Base-by-base conservation (phyloP, 192 early-diverging fungal species). In the Gonapodya sp. region DNA sequence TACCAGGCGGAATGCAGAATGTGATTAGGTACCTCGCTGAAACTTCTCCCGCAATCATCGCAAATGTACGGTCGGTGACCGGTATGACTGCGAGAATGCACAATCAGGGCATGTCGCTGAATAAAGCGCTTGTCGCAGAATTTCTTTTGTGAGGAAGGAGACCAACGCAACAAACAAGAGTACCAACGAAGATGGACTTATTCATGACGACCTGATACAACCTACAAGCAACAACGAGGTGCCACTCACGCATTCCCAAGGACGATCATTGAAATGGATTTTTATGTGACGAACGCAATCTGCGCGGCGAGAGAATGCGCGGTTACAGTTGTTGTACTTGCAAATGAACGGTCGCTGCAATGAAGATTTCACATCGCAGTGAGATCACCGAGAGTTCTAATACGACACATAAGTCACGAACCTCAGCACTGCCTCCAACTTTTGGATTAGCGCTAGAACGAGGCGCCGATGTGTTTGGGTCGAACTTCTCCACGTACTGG, bases 111-210 rank as follows among this genome's bases (percentile, higher is more conserved):
- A 2, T 93, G 94, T 73, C 92, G 87, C 89, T 95, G 94, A 84
- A 95, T 94, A 79, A 95, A 95, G 73, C 92, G 88, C 87, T 95
- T 95, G 78, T 88, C 91, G 83, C 94, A 95, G 64, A 32, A 64
- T 64, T 64, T 64, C 46, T 64, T 16, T 16, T 64, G n/a, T 64
- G 24, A 8, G 46, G 24, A 8, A 64, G 8, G 8, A 64, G 24
- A 64, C 24, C 8, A 64, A 24, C 8, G 8, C 46, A 64, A 8
- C 46, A 64, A 64, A 64, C 46, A 24, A 8, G 46, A 24, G 46
- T 8, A 64, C 46, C 8, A 64, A 64, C 24, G 24, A 16, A 16
- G 46, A 8, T 64, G 8, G 24, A 64, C 46, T 8, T 64, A n/a
- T n/a, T n/a, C n/a, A n/a, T n/a, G n/a, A n/a, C n/a, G n/a, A n/a